Evolutionary conservation across 257 asterid species (phyloP).

Genomic region (Penstemon eatonii): DNA sequence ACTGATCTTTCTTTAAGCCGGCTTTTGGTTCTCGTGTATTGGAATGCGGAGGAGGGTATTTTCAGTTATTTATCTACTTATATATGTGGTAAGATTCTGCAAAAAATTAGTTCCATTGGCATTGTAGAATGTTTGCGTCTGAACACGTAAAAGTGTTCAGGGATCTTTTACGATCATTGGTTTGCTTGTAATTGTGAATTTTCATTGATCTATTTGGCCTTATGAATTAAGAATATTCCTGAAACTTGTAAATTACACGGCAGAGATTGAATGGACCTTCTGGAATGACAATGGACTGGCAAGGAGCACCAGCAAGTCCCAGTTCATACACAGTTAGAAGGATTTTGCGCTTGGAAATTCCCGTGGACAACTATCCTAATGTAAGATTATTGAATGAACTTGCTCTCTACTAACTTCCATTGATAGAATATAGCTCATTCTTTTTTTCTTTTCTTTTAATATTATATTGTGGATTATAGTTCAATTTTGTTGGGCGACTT

Average conservation of each 20-base stretch:
- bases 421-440: background rate
- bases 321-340: slow-evolving; percentile 87
- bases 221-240: no score
- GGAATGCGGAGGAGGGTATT: no score
- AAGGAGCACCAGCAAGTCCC: slow-evolving; percentile 99
- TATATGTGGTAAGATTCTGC: no score
- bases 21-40: no score
- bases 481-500: slow-evolving; percentile 97
- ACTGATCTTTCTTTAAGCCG: no score
- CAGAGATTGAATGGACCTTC: slow-evolving; percentile 87
- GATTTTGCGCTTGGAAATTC: slow-evolving; percentile 92
- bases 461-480: slow-evolving; percentile 42
- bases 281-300: slow-evolving; percentile 99
- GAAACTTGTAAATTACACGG: slow-evolving; percentile 15
- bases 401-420: background rate
- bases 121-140: no score
- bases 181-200: slow-evolving; percentile 3
- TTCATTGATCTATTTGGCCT: no score
- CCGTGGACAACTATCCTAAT: slow-evolving; percentile 89
- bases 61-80: no score
- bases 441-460: background rate
- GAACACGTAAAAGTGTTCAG: no score
- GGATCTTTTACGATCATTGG: background rate
- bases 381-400: slow-evolving; percentile 40
- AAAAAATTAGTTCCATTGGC: no score